Evolutionary conservation across 2,329 filamentous ascomycete species (phyloP).

Genomic region (Pseudocercospora cruenta): DNA sequence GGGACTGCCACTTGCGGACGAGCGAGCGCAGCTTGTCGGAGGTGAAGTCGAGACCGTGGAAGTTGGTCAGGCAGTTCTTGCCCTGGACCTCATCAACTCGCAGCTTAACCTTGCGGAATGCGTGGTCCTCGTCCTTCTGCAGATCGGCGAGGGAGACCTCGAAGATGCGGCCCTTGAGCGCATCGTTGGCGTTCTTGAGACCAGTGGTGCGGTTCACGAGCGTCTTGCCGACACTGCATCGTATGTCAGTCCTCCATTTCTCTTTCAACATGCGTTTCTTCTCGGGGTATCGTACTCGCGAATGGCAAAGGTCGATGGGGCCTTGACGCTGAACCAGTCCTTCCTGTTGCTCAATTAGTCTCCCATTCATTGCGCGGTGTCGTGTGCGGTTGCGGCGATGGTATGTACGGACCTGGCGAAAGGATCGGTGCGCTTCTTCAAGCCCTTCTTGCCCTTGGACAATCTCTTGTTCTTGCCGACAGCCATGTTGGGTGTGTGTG

Average conservation of each 20-base stretch:
- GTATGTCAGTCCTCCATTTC: conserved; percentile 39
- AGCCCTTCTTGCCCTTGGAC: conserved; percentile 99
- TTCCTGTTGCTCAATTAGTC: conserved; percentile 59
- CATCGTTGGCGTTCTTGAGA: conserved; percentile 99
- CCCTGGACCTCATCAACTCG: conserved; percentile 98
- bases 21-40: conserved; percentile 99
- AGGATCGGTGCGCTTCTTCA: conserved; percentile 99
- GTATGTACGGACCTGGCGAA: conserved; percentile 62
- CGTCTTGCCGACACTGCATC: conserved; percentile 92
- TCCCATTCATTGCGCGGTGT: background rate
- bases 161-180: conserved; percentile 97
- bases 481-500: conserved; percentile 58
- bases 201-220: conserved; percentile 98
- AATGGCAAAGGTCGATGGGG: conserved; percentile 91
- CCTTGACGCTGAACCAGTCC: conserved; percentile 99
- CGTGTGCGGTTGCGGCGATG: background rate
- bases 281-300: conserved; percentile 76
- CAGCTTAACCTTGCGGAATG: conserved; percentile 99
- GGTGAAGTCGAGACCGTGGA: conserved; percentile 99
- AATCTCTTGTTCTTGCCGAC: conserved; percentile 99
- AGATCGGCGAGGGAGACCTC: conserved; percentile 98
- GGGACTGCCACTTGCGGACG: conserved; percentile 98
- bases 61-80: conserved; percentile 99
- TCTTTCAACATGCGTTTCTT: conserved; percentile 18
- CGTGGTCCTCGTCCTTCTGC: conserved; percentile 99